These are phyloP conservation scores for Pythium phragmiticola DNA, from an alignment of 352 stramenopile species.

Conservation along the genomic window DNA sequence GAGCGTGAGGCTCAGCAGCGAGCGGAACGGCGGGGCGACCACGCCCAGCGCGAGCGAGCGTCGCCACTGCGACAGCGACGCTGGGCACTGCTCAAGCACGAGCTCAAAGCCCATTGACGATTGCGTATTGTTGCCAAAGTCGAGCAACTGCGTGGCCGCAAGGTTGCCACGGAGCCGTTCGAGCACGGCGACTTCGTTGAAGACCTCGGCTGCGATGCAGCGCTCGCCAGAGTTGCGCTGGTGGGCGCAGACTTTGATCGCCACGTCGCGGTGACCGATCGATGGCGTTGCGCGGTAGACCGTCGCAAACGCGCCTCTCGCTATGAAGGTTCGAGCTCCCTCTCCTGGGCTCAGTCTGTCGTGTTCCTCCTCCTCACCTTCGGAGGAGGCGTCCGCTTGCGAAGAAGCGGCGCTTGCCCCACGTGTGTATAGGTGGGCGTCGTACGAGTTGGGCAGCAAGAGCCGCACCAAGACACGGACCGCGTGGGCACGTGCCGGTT, in stretches of 20 bases:
- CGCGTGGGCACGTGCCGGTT: slow-evolving; percentile 10
- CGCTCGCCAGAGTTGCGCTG: slow-evolving; percentile 42
- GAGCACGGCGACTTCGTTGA: slow-evolving; percentile 56
- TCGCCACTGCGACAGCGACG: slow-evolving; percentile 50
- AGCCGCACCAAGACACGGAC: slow-evolving; percentile 36
- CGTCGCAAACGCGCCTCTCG: slow-evolving; percentile 13
- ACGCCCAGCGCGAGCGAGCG: slow-evolving; percentile 9
- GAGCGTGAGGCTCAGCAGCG: slow-evolving; percentile 42
- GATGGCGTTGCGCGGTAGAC: slow-evolving; percentile 14
- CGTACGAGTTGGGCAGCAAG: slow-evolving; percentile 39
- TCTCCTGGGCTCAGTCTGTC: background rate
- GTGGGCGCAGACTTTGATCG: slow-evolving; percentile 53
- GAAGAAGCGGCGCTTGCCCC: background rate
- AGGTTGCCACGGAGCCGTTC: slow-evolving; percentile 43
- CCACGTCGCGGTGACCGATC: slow-evolving; percentile 22
- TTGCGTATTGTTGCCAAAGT: slow-evolving; percentile 49
- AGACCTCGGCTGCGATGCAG: slow-evolving; percentile 43
- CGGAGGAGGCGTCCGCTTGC: background rate
- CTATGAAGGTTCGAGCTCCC: slow-evolving; percentile 14
- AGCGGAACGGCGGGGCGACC: slow-evolving; percentile 33
- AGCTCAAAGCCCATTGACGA: slow-evolving; percentile 47
- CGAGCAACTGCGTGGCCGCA: slow-evolving; percentile 53
- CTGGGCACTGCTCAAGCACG: slow-evolving; percentile 59
- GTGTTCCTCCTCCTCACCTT: background rate
- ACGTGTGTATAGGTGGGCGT: slow-evolving; percentile 37